Percentiles rank a stretch among this genome's conserved stretches.
phyloP scores from a whole-genome alignment of 176 grass and related monocot species.

The Dendrocalamus sinicus region DNA sequence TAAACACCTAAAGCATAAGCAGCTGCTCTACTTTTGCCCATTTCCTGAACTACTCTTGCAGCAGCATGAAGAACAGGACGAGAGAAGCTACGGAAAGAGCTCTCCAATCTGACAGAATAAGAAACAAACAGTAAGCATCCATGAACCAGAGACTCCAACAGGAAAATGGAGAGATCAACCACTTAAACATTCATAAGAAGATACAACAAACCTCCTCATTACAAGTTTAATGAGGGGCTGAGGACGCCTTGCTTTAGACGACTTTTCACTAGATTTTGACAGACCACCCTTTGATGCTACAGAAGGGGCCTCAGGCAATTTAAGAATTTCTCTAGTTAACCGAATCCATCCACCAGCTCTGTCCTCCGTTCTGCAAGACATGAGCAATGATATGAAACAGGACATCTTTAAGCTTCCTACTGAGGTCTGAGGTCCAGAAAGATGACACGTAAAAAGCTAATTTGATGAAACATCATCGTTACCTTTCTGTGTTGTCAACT shows the following conservation, averaged over 20 bases:
- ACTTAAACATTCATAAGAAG: conserved; percentile 34
- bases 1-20: conserved; percentile 90
- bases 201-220: conserved; percentile 73
- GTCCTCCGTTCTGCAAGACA: conserved; percentile 78
- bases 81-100: conserved; percentile 97
- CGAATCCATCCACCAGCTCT: conserved; percentile 97
- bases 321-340: conserved; percentile 97
- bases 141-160: conserved; percentile 17
- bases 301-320: conserved; percentile 96
- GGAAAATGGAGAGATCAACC: conserved; percentile 25
- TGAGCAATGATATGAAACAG: conserved; percentile 23
- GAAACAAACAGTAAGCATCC: conserved; percentile 35
- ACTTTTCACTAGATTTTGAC: conserved; percentile 82
- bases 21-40: conserved; percentile 98
- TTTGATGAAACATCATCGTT: conserved; percentile 13
- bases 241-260: conserved; percentile 88
- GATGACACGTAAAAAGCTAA: conserved; percentile 9
- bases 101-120: conserved; percentile 74
- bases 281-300: conserved; percentile 69
- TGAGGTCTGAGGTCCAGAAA: conserved; percentile 8
- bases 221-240: conserved; percentile 96
- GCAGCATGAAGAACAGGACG: conserved; percentile 95
- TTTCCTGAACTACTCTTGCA: conserved; percentile 98
- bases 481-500: conserved; percentile 96
- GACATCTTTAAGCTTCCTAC: conserved; percentile 6